Evolutionary conservation across 2,329 filamentous ascomycete species (phyloP).

Genomic region (Colletotrichum sublineola): DNA sequence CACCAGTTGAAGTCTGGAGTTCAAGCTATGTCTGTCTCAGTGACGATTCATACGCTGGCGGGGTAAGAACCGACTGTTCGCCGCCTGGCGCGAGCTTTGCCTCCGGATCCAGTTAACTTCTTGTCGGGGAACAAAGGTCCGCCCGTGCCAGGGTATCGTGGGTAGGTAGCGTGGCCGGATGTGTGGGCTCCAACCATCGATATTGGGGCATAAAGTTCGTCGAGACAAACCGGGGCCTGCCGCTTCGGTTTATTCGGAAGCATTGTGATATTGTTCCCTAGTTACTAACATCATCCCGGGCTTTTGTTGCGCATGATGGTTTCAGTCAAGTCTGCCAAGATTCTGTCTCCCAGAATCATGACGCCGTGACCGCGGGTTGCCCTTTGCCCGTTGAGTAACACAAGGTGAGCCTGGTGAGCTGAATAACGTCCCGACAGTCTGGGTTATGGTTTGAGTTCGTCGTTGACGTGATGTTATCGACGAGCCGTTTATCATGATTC

Average conservation of each 20-base stretch:
- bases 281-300: conserved; percentile 14
- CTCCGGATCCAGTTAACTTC: conserved; percentile 37
- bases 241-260: conserved; percentile 19
- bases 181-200: background rate
- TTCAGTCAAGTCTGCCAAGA: conserved; percentile 27
- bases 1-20: conserved; percentile 2
- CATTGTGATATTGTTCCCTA: conserved; percentile 2
- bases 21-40: conserved; percentile 16
- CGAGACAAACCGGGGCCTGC: conserved; percentile 8
- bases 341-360: conserved; percentile 4
- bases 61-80: conserved; percentile 17
- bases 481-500: background rate
- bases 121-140: conserved; percentile 5
- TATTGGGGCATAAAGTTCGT: background rate
- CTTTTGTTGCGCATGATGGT: conserved; percentile 31
- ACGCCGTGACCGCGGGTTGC: conserved; percentile 20
- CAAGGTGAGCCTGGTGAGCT: conserved; percentile 1
- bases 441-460: background rate
- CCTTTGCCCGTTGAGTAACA: background rate
- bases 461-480: background rate
- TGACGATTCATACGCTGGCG: conserved; percentile 31
- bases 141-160: background rate
- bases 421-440: background rate
- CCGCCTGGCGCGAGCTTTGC: conserved; percentile 30
- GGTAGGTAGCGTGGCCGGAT: background rate